Base-by-base conservation (phyloP, 495 filamentous ascomycete genomes). In the Melanomma pulvis-pyrius region DNA sequence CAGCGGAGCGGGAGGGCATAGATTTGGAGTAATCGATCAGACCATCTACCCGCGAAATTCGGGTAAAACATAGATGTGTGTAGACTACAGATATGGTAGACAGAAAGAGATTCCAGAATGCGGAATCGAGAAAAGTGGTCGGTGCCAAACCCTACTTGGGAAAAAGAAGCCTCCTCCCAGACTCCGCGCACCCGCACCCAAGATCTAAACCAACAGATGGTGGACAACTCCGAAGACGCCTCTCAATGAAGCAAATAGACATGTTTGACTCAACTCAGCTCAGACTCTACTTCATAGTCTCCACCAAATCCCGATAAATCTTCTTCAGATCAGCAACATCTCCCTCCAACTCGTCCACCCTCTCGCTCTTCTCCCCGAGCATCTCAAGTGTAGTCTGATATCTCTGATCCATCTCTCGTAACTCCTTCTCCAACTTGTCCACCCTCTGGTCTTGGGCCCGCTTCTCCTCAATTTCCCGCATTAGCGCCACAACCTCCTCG, bases 301-400 rank as follows among this genome's bases (percentile, higher is more conserved):
- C 90, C 44, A 96, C 89, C 76, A 98, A 76, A 73, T 97, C 93
- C 71, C 92, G 84, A 79, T 97, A 97, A 81, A 98, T 93, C 63
- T 88, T 86, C 81, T 98, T 98, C 73, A 98, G 80, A 82, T 98
- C 94, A 54, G 84, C 81, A 58, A 98, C 89, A 82, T 98, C 94
- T 34, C 88, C 88, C 75, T 85, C 84, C 55, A 99, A 79, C 81
- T 98, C 93, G 67, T 96, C 91, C 15, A 96, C 92, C 74, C 87
- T 77, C 82, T 98, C 94, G 73, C 90, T 96, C 86, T 96, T 97
- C 84, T 98, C 94, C 12, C 94, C 94, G 41, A 97, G 76, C 89
- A 98, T 88, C 80, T 97, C 93, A 46, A 98, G 80, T 48, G 90
- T 93, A 1, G 92, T 94, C 76, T 93, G 86, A 74, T 97, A 96